Evolutionary conservation across 2,329 filamentous ascomycete species (phyloP).

Genomic region (Penicillium sp.): DNA sequence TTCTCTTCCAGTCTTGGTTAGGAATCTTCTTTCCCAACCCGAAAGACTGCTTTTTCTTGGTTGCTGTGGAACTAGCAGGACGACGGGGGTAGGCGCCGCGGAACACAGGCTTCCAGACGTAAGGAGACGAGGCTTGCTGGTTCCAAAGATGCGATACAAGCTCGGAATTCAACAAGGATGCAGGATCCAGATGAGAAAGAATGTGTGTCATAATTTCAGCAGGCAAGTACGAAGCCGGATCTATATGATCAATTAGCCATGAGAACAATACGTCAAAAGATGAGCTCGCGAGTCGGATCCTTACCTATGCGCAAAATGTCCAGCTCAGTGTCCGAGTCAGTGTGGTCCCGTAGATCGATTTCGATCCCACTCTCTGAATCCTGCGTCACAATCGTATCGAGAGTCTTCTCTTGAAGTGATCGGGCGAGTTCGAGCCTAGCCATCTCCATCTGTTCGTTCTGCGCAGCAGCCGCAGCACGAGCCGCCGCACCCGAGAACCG

Average conservation of each 20-base stretch:
- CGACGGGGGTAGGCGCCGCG: slow-evolving; percentile 53
- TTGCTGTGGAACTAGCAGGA: slow-evolving; percentile 36
- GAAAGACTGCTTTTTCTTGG: slow-evolving; percentile 50
- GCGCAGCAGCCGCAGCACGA: slow-evolving; percentile 50
- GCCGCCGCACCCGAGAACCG: slow-evolving; percentile 46
- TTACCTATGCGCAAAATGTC: slow-evolving; percentile 41
- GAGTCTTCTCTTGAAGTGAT: slow-evolving; percentile 29
- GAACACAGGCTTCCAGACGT: slow-evolving; percentile 66
- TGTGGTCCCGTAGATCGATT: slow-evolving; percentile 43
- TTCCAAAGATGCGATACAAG: slow-evolving; percentile 60
- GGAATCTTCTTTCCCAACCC: slow-evolving; percentile 58
- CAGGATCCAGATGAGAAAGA: slow-evolving; percentile 60
- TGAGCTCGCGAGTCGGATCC: neutral
- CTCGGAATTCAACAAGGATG: slow-evolving; percentile 56
- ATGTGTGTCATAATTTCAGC: slow-evolving; percentile 60
- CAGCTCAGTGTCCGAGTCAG: slow-evolving; percentile 37
- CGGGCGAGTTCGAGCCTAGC: slow-evolving; percentile 27
- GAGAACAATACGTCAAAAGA: neutral
- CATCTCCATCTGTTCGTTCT: slow-evolving; percentile 41
- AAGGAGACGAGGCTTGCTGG: slow-evolving; percentile 54
- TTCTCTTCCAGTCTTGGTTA: slow-evolving; percentile 78
- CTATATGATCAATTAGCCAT: slow-evolving; percentile 30
- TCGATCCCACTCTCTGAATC: slow-evolving; percentile 54
- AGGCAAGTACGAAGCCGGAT: slow-evolving; percentile 58
- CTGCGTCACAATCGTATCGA: slow-evolving; percentile 32